Evolutionary conservation across 257 asterid genomes (phyloP).

Genomic region (Solanum pinnatisectum): DNA sequence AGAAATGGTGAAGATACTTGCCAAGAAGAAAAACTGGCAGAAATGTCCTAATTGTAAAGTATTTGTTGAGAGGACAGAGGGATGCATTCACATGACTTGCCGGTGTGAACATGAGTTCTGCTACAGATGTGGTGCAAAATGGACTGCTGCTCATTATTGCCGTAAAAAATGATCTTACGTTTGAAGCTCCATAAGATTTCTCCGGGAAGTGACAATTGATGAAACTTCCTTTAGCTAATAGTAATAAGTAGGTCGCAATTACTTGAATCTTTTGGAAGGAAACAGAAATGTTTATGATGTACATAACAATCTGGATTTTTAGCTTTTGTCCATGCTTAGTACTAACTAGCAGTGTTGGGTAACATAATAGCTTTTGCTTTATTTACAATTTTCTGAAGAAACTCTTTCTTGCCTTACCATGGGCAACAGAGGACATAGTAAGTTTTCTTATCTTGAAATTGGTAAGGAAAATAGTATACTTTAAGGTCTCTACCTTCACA

Average conservation of each 20-base stretch:
- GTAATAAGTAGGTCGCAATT: background rate
- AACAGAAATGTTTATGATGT: background rate
- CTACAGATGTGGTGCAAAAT: constrained; percentile 46
- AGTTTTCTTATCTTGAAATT: background rate
- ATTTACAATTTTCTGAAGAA: background rate
- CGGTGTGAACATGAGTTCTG: constrained; percentile 52
- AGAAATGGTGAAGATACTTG: constrained; percentile 35
- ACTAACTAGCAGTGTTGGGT: background rate
- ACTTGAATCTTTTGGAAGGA: background rate
- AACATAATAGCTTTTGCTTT: background rate
- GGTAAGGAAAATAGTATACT: background rate
- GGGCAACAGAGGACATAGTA: background rate
- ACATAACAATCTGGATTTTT: background rate
- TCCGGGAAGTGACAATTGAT: background rate
- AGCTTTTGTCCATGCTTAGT: background rate
- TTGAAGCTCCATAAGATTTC: background rate
- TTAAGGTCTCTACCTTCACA: background rate
- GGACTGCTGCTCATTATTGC: constrained; percentile 30
- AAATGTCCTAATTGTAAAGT: constrained; percentile 64
- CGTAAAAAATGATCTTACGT: background rate
- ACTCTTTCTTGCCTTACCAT: background rate
- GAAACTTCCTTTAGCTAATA: background rate
- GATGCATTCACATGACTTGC: constrained; percentile 63
- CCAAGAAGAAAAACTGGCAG: constrained; percentile 69
- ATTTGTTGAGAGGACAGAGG: constrained; percentile 48